Evolutionary conservation across 1,139 yeast species (phyloP).

Genomic region (Saccharomyces uvarum): DNA sequence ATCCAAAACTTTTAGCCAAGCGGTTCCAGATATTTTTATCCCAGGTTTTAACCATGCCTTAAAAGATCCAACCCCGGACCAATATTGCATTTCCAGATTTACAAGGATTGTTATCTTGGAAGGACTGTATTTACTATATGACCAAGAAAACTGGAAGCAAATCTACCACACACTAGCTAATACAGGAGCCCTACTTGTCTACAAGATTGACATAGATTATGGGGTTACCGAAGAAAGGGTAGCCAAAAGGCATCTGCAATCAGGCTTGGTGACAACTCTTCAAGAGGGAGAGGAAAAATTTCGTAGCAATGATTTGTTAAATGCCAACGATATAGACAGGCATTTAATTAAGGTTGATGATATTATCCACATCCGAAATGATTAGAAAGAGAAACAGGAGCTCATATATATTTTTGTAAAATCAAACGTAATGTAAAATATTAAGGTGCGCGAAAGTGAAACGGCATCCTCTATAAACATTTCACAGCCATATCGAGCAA

Average conservation of each 20-base stretch:
- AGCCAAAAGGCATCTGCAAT: constrained; percentile 58
- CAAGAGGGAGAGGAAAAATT: constrained; percentile 59
- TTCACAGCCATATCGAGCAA: background rate
- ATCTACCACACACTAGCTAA: constrained; percentile 29
- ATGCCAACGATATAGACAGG: constrained; percentile 50
- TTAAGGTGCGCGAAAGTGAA: background rate
- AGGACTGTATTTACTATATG: constrained; percentile 53
- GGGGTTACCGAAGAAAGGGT: constrained; percentile 48
- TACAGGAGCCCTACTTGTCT: constrained; percentile 21
- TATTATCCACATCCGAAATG: constrained; percentile 30
- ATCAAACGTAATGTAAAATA: background rate
- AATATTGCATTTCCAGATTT: constrained; percentile 36
- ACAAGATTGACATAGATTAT: constrained; percentile 38
- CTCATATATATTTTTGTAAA: background rate
- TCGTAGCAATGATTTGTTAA: constrained; percentile 58
- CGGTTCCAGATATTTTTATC: constrained; percentile 37
- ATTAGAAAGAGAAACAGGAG: constrained; percentile 8
- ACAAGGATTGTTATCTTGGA: constrained; percentile 50
- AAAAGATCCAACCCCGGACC: constrained; percentile 54
- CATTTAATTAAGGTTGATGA: constrained; percentile 38
- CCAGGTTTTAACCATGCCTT: constrained; percentile 74
- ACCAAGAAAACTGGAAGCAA: constrained; percentile 45
- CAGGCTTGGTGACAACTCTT: constrained; percentile 55
- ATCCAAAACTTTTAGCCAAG: constrained; percentile 14
- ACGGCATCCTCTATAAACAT: background rate